Base-by-base conservation (phyloP, 768 basidiomycete genomes). In the Phylloporus sp. region DNA sequence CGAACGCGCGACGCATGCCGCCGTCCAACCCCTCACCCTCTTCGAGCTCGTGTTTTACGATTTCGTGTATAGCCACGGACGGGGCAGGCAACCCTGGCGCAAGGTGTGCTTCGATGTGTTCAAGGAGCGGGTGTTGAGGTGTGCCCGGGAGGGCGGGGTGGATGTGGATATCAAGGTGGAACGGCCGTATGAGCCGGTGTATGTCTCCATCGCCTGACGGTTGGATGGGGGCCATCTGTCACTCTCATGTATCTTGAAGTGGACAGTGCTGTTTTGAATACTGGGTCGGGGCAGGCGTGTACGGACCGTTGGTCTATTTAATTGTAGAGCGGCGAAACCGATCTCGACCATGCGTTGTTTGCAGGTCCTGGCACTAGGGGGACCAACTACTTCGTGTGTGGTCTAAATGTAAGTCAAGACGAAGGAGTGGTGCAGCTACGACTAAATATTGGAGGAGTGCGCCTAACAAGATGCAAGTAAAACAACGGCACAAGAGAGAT, bases 41-140 rank as follows among this genome's bases (percentile, higher is more conserved):
- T 62, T 65, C 13, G 59, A 64, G 12, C 56, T 65, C 41, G 56
- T 64, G 11, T 53, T 65, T 50, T 47, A 66, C 35, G 64, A 66
- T 23, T 62, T 61, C 16, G 48, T 64, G 31, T 56, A 52, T 20
- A 41, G 50, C 5, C 52, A 36, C 28, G 45, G 60, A 0, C 50
- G 38, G 22, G 53, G 47, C 18, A n/a, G 49, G 15, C 56, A 52
- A 22, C 32, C 58, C 4, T 50, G 20, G 48, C 58, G 60, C 27
- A 61, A 54, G 39, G 20, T 9, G 12, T 52, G 56, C 16, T 66
- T 66, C 13, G 57, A 59, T 13, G 53, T 45, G 12, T 66, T 65
- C 45, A 47, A 34, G 36, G 55, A 54, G 23, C 59, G 61, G 12
- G 54, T 66, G 36, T 34, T 58, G 38, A 41, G 27, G 18, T 66